A percentile compares a stretch with the other conserved stretches of the same genome.
These are phyloP conservation scores for Magnusiomyces starmeri DNA, from an alignment of 1,139 yeast genomes.

Conservation along the genomic window DNA sequence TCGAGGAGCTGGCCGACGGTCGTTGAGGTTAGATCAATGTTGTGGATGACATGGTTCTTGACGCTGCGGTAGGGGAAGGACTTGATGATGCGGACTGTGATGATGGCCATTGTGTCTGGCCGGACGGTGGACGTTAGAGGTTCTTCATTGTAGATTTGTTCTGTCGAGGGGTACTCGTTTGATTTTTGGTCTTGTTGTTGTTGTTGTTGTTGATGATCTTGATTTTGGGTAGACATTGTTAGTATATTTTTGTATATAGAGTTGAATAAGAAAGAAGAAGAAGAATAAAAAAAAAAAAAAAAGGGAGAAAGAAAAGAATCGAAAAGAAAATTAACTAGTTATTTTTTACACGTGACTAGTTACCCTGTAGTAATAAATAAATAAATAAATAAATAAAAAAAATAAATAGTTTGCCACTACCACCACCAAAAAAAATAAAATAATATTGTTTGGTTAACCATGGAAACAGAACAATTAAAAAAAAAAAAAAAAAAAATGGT, in stretches of 20 bases:
- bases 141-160: slow-evolving; percentile 36
- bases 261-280: neutral
- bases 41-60: slow-evolving; percentile 65
- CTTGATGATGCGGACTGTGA: slow-evolving; percentile 80
- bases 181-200: too few relatives aligned
- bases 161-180: too few relatives aligned
- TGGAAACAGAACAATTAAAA: neutral
- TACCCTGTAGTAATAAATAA: neutral
- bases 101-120: slow-evolving; percentile 57
- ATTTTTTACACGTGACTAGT: neutral
- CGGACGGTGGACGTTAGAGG: slow-evolving; percentile 63
- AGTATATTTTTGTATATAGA: too few relatives aligned
- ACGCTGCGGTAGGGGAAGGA: slow-evolving; percentile 91
- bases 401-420: neutral
- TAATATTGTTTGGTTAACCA: neutral
- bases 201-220: too few relatives aligned
- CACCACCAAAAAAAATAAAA: neutral
- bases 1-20: slow-evolving; percentile 60
- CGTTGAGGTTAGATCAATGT: slow-evolving; percentile 62
- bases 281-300: too few relatives aligned
- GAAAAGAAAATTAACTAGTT: neutral
- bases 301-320: neutral
- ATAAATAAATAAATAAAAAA: neutral
- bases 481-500: too few relatives aligned
- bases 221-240: too few relatives aligned